phyloP scores from a whole-genome alignment of 768 basidiomycete genomes.

The Xerocomus potaroensis region DNA sequence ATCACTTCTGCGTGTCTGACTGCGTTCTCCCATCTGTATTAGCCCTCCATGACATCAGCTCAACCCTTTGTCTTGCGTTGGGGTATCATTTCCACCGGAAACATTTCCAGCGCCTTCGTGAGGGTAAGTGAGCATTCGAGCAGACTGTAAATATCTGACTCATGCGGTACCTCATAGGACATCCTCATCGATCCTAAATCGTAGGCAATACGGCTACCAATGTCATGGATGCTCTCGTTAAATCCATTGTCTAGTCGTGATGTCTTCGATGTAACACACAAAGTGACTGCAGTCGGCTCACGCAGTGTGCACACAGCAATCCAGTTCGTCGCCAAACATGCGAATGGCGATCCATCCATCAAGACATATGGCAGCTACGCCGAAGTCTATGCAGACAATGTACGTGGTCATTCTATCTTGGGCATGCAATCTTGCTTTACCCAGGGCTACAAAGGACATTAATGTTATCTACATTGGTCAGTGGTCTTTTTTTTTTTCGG shows the following conservation, averaged over 20 bases:
- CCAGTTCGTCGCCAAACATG: constrained; percentile 56
- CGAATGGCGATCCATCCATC: constrained; percentile 47
- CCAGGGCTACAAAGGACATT: constrained; percentile 46
- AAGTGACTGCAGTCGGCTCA: constrained; percentile 73
- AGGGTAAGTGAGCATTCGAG: constrained; percentile 41
- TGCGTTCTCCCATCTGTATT: neutral
- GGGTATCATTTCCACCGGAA: constrained; percentile 86
- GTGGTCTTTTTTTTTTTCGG: constrained; percentile 9
- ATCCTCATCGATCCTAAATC: constrained; percentile 69
- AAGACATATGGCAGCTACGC: constrained; percentile 73
- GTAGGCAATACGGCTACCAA: constrained; percentile 36
- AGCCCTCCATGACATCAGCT: constrained; percentile 15
- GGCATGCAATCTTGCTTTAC: constrained; percentile 1
- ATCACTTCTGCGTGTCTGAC: no score
- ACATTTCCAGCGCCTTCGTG: constrained; percentile 64
- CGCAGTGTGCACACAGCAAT: constrained; percentile 64
- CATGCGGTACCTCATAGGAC: constrained; percentile 53
- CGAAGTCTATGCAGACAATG: constrained; percentile 68
- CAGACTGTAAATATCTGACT: neutral
- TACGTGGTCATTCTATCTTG: constrained; percentile 27
- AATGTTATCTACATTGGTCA: constrained; percentile 76
- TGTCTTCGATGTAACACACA: constrained; percentile 63
- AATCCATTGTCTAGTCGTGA: constrained; percentile 44
- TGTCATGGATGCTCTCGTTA: neutral
- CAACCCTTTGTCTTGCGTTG: constrained; percentile 55